These are phyloP conservation scores for Yueomyces sp. DNA, from an alignment of 805 yeast genomes.

Conservation along the genomic window DNA sequence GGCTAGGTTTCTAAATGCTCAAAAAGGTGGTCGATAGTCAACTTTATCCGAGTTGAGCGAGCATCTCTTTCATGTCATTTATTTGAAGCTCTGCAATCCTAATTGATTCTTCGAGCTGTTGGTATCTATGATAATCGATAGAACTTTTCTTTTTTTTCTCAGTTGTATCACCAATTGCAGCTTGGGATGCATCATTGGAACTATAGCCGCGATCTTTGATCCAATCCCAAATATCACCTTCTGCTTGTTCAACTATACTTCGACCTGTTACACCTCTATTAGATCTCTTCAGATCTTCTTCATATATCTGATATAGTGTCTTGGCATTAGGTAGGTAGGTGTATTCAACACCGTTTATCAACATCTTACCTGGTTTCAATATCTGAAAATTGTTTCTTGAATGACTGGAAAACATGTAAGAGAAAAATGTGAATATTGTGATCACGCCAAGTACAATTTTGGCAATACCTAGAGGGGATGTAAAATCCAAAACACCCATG, in stretches of 20 bases:
- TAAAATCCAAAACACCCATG: slow-evolving; percentile 8
- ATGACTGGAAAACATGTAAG: slow-evolving; percentile 2
- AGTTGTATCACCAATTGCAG: background rate
- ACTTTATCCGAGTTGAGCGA: slow-evolving; percentile 1
- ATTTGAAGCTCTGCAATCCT: slow-evolving; percentile 17
- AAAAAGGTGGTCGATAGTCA: too few species aligned
- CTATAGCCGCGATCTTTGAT: slow-evolving; percentile 30
- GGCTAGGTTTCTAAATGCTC: too few species aligned
- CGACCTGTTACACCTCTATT: slow-evolving; percentile 5
- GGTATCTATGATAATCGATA: slow-evolving; percentile 9
- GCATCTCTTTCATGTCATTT: slow-evolving; percentile 11
- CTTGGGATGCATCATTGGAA: slow-evolving; percentile 1
- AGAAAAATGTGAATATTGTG: slow-evolving; percentile 4
- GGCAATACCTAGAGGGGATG: slow-evolving; percentile 9
- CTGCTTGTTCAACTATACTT: slow-evolving; percentile 31
- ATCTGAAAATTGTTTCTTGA: slow-evolving; percentile 5
- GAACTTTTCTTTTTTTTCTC: slow-evolving; percentile 1
- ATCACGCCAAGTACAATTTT: slow-evolving; percentile 3
- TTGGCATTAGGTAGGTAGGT: slow-evolving; percentile 30
- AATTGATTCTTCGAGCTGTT: slow-evolving; percentile 15
- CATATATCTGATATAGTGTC: slow-evolving; percentile 21
- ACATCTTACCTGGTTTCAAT: slow-evolving; percentile 14
- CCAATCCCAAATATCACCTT: slow-evolving; percentile 65
- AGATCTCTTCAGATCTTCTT: slow-evolving; percentile 11
- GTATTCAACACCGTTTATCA: slow-evolving; percentile 26